phyloP scores from a whole-genome alignment of 1,139 yeast species.

The Nakaseomyces uthaithaninus region DNA sequence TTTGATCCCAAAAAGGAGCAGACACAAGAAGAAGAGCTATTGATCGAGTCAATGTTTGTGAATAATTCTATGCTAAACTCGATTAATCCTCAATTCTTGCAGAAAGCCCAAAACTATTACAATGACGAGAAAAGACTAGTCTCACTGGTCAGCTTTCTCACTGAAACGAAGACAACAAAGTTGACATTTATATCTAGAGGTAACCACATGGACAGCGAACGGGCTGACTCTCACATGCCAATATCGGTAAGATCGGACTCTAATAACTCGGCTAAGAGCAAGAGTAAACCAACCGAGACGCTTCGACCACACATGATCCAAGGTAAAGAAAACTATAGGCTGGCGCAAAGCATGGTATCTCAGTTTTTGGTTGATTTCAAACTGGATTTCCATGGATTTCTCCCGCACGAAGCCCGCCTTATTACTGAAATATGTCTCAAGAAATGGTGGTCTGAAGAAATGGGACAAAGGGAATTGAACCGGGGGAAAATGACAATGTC shows the following conservation, averaged over 20 bases:
- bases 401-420: conserved; percentile 39
- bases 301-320: conserved; percentile 1
- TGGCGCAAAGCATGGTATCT: conserved; percentile 13
- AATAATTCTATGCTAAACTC: conserved; percentile 16
- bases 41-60: not conserved
- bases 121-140: conserved; percentile 36
- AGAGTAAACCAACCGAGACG: not conserved
- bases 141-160: conserved; percentile 18
- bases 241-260: not conserved
- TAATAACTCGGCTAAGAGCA: not conserved
- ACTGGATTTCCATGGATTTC: conserved; percentile 48
- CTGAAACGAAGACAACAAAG: not conserved
- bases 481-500: conserved; percentile 34
- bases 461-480: conserved; percentile 34
- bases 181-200: not conserved
- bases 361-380: conserved; percentile 22
- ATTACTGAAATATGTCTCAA: conserved; percentile 33
- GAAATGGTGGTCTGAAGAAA: conserved; percentile 52
- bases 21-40: not conserved
- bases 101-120: conserved; percentile 36
- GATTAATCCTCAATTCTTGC: conserved; percentile 32
- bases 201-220: not conserved
- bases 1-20: too few relatives aligned
- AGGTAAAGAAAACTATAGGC: conserved; percentile 11
- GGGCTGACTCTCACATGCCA: not conserved